These are phyloP conservation scores for Linanthus parryae DNA, from an alignment of 148 eudicot genomes.

Conservation along the genomic window DNA sequence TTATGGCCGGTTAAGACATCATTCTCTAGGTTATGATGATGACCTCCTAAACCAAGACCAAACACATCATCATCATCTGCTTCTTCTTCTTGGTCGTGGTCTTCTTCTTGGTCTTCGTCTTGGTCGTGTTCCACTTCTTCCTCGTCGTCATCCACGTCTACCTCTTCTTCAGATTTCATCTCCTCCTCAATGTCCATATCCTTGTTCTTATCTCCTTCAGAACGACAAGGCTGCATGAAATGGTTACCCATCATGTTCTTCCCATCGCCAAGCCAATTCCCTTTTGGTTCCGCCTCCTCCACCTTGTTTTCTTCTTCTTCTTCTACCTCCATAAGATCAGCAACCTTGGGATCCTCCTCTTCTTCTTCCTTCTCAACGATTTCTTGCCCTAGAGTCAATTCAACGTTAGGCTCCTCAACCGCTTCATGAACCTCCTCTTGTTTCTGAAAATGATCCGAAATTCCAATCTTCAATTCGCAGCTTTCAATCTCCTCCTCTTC, in stretches of 20 bases:
- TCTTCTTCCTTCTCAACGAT: constrained; percentile 41
- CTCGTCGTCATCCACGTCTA: not conserved
- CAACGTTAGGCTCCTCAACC: too few relatives aligned
- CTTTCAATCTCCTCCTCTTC: constrained; percentile 42
- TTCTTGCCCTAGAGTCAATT: too few relatives aligned
- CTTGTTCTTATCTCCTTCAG: constrained; percentile 9
- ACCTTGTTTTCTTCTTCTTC: too few relatives aligned
- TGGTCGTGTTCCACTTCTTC: not conserved
- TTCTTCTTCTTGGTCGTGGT: constrained; percentile 26
- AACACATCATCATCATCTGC: constrained; percentile 30
- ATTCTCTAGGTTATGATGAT: too few relatives aligned
- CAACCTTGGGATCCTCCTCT: constrained; percentile 24
- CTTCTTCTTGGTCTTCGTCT: constrained; percentile 1
- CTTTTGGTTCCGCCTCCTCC: too few relatives aligned
- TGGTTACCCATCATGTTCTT: constrained; percentile 24
- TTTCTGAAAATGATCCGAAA: constrained; percentile 14
- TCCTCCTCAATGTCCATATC: not conserved
- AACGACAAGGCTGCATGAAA: constrained; percentile 43
- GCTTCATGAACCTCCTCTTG: constrained; percentile 23
- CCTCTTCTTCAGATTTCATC: not conserved
- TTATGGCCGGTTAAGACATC: constrained; percentile 39
- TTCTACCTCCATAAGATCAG: too few relatives aligned
- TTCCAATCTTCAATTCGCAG: constrained; percentile 23
- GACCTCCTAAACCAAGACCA: constrained; percentile 21
- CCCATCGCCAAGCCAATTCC: constrained; percentile 35